Evolutionary conservation across 371 early-diverging fungal genomes (phyloP).

Genomic region (Vairimorpha ceranae): DNA sequence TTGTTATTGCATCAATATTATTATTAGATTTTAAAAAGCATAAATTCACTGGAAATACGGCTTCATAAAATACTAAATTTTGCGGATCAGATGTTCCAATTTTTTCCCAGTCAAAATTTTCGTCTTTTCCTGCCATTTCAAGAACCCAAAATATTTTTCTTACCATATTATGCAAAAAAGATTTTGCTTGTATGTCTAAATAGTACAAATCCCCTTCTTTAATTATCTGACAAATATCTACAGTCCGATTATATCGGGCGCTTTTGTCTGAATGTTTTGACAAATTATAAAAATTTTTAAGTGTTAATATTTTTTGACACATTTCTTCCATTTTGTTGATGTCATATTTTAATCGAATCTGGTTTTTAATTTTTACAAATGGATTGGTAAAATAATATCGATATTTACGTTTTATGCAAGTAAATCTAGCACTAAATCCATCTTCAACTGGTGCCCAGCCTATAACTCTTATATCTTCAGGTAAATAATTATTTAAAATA

Average conservation of each 20-base stretch:
- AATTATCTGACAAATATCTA: conserved; percentile 28
- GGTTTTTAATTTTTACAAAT: conserved; percentile 21
- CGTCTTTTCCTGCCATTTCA: conserved; percentile 27
- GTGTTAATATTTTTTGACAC: conserved; percentile 25
- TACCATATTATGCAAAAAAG: conserved; percentile 63
- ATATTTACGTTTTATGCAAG: conserved; percentile 58
- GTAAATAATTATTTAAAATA: conserved; percentile 57
- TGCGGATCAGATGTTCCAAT: conserved; percentile 39
- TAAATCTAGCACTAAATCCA: conserved; percentile 57
- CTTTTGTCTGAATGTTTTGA: conserved; percentile 39
- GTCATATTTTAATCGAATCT: too few relatives aligned
- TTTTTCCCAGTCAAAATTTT: conserved; percentile 24
- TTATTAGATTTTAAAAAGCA: conserved; percentile 12
- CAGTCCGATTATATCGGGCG: conserved; percentile 31
- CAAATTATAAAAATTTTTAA: conserved; percentile 46
- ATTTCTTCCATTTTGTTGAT: conserved; percentile 38
- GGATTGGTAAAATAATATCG: too few relatives aligned
- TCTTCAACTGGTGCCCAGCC: conserved; percentile 56
- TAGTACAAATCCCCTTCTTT: conserved; percentile 34
- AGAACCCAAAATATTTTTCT: conserved; percentile 58
- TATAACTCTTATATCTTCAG: conserved; percentile 53
- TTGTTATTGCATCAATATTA: background rate
- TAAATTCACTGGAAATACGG: conserved; percentile 22
- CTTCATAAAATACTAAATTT: conserved; percentile 50
- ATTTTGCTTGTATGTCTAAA: conserved; percentile 53